These are phyloP conservation scores for Silybum marianum DNA, from an alignment of 129 eudicot species.

Conservation along the genomic window DNA sequence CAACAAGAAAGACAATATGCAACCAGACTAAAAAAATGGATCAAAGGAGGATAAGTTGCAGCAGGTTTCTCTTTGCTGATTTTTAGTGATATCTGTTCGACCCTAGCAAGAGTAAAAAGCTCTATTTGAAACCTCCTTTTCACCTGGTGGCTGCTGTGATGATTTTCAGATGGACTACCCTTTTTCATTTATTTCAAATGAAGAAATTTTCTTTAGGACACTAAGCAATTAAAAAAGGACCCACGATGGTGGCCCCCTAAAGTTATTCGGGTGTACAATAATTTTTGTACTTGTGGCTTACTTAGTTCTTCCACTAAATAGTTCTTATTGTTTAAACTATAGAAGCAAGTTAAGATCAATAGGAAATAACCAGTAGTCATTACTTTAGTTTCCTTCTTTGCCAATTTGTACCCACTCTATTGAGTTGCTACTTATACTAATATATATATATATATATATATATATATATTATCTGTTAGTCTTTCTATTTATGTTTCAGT, in stretches of 20 bases:
- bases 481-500: slow-evolving; percentile 9
- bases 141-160: not conserved
- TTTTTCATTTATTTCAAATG: not conserved
- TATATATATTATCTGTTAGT: not conserved
- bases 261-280: no score
- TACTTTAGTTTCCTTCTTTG: not conserved
- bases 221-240: not conserved
- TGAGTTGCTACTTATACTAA: slow-evolving; percentile 19
- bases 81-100: not conserved
- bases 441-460: not conserved
- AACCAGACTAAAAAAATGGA: not conserved
- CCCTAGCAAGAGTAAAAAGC: not conserved
- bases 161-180: not conserved
- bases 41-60: not conserved
- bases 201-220: not conserved
- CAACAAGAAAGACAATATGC: not conserved
- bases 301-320: no score
- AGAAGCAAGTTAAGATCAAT: not conserved
- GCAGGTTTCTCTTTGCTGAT: not conserved
- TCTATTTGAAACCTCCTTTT: slow-evolving; percentile 9
- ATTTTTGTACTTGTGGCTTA: no score
- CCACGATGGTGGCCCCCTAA: not conserved
- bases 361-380: slow-evolving; percentile 5
- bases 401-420: slow-evolving; percentile 9
- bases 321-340: not conserved